Evolutionary conservation across 2,329 filamentous ascomycete genomes (phyloP).

Genomic region (Ilyonectria mors-panacis): DNA sequence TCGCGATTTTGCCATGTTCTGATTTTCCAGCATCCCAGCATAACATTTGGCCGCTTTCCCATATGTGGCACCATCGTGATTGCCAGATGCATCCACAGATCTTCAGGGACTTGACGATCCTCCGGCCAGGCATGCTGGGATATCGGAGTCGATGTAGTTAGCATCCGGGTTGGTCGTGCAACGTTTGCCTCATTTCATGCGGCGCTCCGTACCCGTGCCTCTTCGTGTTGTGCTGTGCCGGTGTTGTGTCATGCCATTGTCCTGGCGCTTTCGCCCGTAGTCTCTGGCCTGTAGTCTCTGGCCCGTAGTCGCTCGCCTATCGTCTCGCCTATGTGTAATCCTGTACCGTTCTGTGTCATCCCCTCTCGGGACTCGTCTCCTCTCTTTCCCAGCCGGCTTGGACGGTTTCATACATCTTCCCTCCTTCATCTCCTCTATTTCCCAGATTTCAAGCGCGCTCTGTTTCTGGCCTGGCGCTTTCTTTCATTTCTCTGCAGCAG

Average conservation of each 20-base stretch:
- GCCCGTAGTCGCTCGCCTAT: neutral
- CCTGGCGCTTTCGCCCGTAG: neutral
- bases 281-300: neutral
- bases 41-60: conserved; percentile 16
- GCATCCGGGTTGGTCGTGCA: conserved; percentile 11
- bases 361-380: neutral
- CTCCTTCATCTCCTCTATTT: neutral
- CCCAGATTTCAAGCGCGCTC: neutral
- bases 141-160: neutral
- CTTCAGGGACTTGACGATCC: neutral
- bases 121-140: neutral
- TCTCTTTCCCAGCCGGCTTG: neutral
- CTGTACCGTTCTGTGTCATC: conserved; percentile 16
- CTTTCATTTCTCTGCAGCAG: neutral
- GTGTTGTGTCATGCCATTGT: conserved; percentile 21
- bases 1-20: neutral
- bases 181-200: conserved; percentile 12
- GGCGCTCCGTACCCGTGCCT: neutral
- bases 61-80: conserved; percentile 18
- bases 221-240: conserved; percentile 14
- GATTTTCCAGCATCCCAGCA: neutral
- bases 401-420: conserved; percentile 11
- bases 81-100: conserved; percentile 2
- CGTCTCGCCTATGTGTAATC: conserved; percentile 8
- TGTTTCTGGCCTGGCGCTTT: neutral